phyloP scores from a whole-genome alignment of 345 rosid species.

The Aquilaria yunnanensis region DNA sequence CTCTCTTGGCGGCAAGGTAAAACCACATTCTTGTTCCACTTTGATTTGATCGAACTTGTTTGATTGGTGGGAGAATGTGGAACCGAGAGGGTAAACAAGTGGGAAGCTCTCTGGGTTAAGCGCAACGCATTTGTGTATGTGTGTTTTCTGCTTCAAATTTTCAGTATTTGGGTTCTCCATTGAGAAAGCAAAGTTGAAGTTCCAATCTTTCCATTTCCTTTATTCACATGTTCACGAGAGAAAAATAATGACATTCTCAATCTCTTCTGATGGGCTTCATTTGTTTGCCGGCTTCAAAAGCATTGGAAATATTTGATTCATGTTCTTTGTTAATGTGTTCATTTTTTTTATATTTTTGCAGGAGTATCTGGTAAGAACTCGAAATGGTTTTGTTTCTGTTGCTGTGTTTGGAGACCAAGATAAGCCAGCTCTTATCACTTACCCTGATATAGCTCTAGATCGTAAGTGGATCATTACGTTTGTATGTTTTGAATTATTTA shows the following conservation, averaged over 20 bases:
- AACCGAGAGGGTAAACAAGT: slow-evolving; percentile 12
- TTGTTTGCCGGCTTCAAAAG: slow-evolving; percentile 14
- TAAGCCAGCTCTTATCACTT: slow-evolving; percentile 91
- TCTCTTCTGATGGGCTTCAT: background rate
- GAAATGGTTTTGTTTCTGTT: slow-evolving; percentile 61
- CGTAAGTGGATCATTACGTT: slow-evolving; percentile 33
- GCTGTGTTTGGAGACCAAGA: slow-evolving; percentile 88
- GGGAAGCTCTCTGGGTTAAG: background rate
- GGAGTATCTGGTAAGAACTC: slow-evolving; percentile 72
- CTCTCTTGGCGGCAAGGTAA: slow-evolving; percentile 72
- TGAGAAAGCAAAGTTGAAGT: no score
- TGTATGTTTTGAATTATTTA: no score
- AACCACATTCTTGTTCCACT: slow-evolving; percentile 13
- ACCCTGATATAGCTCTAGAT: slow-evolving; percentile 89
- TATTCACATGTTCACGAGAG: no score
- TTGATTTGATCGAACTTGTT: slow-evolving; percentile 10
- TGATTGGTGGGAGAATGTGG: slow-evolving; percentile 24
- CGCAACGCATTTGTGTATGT: no score
- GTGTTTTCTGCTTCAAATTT: background rate
- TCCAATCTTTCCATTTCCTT: no score
- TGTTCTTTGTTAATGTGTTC: background rate
- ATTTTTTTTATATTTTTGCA: slow-evolving; percentile 17
- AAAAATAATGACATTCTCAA: background rate
- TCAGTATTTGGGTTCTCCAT: background rate
- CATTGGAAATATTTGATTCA: slow-evolving; percentile 5